A percentile compares a stretch with the other conserved stretches of the same genome.
Conservation (phyloP, 2,329 filamentous ascomycete genomes). For the Tolypocladium pustulatum region DNA sequence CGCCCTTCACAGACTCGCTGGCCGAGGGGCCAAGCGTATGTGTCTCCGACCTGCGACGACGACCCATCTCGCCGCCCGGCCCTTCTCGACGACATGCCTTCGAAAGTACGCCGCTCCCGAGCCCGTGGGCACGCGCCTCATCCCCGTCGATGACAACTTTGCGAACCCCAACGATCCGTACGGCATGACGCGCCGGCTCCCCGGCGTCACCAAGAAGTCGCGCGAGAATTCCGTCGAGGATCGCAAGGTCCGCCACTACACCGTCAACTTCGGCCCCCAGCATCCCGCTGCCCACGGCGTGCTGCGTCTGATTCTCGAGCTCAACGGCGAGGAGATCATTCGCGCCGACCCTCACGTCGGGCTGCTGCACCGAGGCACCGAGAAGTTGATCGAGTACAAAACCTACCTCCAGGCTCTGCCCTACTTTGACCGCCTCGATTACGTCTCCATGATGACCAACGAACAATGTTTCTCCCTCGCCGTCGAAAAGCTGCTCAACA, state of each 20-base stretch:
- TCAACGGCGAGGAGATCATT: slow-evolving; percentile 96
- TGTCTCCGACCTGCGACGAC: slow-evolving; percentile 38
- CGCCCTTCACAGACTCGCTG: slow-evolving; percentile 58
- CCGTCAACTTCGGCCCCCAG: slow-evolving; percentile 98
- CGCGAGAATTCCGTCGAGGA: slow-evolving; percentile 37
- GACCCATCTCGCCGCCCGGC: slow-evolving; percentile 32
- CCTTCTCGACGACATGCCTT: slow-evolving; percentile 54
- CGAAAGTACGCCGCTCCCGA: slow-evolving; percentile 52
- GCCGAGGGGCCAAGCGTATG: slow-evolving; percentile 59
- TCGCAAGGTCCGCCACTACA: slow-evolving; percentile 96
- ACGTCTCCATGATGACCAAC: slow-evolving; percentile 99
- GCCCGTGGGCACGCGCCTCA: slow-evolving; percentile 44
- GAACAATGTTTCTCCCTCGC: slow-evolving; percentile 95
- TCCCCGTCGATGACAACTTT: slow-evolving; percentile 58
- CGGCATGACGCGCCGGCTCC: slow-evolving; percentile 31
- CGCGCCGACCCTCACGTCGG: slow-evolving; percentile 95
- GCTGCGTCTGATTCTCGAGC: slow-evolving; percentile 90
- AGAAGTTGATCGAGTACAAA: slow-evolving; percentile 99
- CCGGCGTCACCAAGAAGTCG: slow-evolving; percentile 32
- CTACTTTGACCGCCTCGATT: slow-evolving; percentile 98
- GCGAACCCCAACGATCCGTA: slow-evolving; percentile 38
- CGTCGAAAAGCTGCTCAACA: slow-evolving; percentile 94
- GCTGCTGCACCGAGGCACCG: slow-evolving; percentile 88
- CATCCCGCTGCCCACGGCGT: slow-evolving; percentile 98
- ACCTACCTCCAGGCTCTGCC: slow-evolving; percentile 96